A percentile compares a stretch with the other conserved stretches of the same genome.
Evolutionary conservation across 2,329 filamentous ascomycete species (phyloP).

Genomic region (Balansia obtecta): DNA sequence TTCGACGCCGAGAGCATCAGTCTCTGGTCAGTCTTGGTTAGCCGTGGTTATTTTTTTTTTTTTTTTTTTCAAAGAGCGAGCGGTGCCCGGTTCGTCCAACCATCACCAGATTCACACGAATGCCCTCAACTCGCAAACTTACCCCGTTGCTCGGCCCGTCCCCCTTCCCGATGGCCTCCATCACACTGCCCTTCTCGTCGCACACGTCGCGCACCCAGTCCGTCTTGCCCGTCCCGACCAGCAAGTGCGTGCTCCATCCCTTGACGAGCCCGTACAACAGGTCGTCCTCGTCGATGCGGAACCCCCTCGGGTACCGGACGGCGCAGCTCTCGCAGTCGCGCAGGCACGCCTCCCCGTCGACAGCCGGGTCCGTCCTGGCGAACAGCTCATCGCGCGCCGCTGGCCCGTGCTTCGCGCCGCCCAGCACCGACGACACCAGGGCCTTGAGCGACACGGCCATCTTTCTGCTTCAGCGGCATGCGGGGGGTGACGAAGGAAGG

Average conservation of each 20-base stretch:
- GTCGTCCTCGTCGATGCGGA: constrained; percentile 66
- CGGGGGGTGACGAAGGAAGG: too few relatives aligned
- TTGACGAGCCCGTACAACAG: constrained; percentile 75
- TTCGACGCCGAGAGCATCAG: constrained; percentile 89
- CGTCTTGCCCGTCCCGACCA: constrained; percentile 89
- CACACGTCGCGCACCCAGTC: constrained; percentile 88
- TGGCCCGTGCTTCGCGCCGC: constrained; percentile 14
- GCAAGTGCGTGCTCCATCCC: constrained; percentile 76
- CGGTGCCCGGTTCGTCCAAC: too few relatives aligned
- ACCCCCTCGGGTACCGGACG: constrained; percentile 58
- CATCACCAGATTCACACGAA: too few relatives aligned
- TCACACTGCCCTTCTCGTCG: constrained; percentile 76
- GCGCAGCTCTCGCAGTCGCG: constrained; percentile 78
- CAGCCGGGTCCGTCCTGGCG: constrained; percentile 55
- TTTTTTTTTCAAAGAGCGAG: too few relatives aligned
- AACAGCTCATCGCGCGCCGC: constrained; percentile 45
- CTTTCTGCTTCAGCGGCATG: constrained; percentile 23
- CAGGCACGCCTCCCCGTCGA: constrained; percentile 81
- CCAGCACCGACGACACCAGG: constrained; percentile 19
- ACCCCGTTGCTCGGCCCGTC: constrained; percentile 56
- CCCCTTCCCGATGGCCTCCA: constrained; percentile 56
- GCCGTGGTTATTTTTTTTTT: too few relatives aligned
- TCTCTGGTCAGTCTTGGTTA: too few relatives aligned
- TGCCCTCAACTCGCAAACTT: constrained; percentile 19
- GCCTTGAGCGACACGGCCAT: constrained; percentile 29